phyloP scores from a whole-genome alignment of 1,284 basidiomycete genomes.

The Boletus albobrunnescens region DNA sequence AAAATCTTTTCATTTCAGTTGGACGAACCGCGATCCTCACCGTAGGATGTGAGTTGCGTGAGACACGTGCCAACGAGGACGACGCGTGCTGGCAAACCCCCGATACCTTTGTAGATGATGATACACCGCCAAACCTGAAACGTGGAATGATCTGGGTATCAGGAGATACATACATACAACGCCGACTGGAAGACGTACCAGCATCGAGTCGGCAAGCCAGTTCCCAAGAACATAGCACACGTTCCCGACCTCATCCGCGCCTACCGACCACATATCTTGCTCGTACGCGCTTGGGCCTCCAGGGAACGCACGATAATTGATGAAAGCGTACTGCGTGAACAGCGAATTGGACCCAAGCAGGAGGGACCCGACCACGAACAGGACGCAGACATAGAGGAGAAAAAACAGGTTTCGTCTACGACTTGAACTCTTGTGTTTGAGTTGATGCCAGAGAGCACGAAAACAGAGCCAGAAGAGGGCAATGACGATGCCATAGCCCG shows the following conservation, averaged over 20 bases:
- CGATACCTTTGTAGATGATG: conserved; percentile 27
- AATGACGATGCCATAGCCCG: conserved; percentile 26
- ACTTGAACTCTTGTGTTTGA: conserved; percentile 12
- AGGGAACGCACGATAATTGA: conserved; percentile 33
- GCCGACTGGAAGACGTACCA: conserved; percentile 19
- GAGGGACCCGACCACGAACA: conserved; percentile 32
- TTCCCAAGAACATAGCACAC: conserved; percentile 27
- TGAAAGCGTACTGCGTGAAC: conserved; percentile 33
- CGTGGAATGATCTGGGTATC: neutral
- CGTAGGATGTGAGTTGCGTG: conserved; percentile 28
- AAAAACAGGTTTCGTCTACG: conserved; percentile 18
- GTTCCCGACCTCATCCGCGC: conserved; percentile 24
- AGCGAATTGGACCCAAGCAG: conserved; percentile 27
- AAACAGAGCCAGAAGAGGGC: conserved; percentile 28
- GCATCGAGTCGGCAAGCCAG: conserved; percentile 31
- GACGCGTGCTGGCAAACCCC: conserved; percentile 6
- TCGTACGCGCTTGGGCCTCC: conserved; percentile 29
- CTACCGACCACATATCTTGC: conserved; percentile 22
- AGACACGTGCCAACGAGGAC: conserved; percentile 18
- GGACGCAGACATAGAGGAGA: conserved; percentile 24
- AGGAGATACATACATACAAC: neutral
- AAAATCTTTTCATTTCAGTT: neutral
- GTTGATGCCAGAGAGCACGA: conserved; percentile 17
- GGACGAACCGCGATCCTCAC: conserved; percentile 7
- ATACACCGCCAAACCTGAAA: conserved; percentile 34